Conservation (phyloP, 257 asterid genomes). For the Ilex aquifolium region DNA sequence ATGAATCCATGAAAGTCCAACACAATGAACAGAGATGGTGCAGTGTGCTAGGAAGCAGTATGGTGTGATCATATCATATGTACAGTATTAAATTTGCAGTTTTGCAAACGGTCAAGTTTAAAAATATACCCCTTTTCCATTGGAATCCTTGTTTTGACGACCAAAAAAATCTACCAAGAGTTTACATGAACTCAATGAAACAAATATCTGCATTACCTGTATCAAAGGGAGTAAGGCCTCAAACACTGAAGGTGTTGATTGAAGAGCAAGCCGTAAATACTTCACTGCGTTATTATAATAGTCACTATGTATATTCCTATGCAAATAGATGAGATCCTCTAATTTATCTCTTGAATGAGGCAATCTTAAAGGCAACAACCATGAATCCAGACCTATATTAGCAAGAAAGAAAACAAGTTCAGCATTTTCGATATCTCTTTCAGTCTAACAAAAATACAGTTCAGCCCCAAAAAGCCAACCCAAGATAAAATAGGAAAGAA, state of each 20-base stretch:
- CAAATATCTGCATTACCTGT: conserved; percentile 42
- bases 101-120: too few relatives aligned
- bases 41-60: too few relatives aligned
- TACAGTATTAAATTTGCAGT: too few relatives aligned
- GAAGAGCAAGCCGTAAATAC: conserved; percentile 56
- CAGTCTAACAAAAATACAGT: neutral
- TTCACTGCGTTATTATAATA: conserved; percentile 50
- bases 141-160: too few relatives aligned
- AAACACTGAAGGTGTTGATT: conserved; percentile 43
- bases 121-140: too few relatives aligned
- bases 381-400: conserved; percentile 60
- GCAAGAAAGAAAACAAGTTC: conserved; percentile 7
- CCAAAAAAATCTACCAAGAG: too few relatives aligned
- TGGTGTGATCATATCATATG: too few relatives aligned
- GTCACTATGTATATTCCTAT: conserved; percentile 41
- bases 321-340: conserved; percentile 45
- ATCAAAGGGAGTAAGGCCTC: conserved; percentile 88
- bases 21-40: too few relatives aligned
- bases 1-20: too few relatives aligned
- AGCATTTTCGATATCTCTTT: conserved; percentile 1
- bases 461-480: too few relatives aligned
- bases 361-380: conserved; percentile 73
- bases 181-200: too few relatives aligned
- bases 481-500: too few relatives aligned
- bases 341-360: conserved; percentile 45